phyloP scores from a whole-genome alignment of 2,329 filamentous ascomycete species.

The Coleophoma eucalyptorum region DNA sequence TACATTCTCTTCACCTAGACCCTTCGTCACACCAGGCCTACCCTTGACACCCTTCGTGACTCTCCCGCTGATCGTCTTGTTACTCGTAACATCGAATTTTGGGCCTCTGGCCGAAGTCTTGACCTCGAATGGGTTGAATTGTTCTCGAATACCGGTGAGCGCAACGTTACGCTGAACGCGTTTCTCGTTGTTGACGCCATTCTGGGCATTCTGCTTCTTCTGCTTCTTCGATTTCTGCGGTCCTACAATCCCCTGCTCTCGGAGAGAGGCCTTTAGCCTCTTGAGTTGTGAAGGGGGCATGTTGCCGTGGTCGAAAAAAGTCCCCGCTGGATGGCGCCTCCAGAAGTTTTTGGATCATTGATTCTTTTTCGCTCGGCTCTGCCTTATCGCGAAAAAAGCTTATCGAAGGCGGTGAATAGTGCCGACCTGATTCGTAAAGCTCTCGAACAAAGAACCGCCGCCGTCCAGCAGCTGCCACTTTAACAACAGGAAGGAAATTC shows the following conservation, averaged over 20 bases:
- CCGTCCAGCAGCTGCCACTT: too few relatives aligned
- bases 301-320: slow-evolving; percentile 5
- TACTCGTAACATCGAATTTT: slow-evolving; percentile 82
- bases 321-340: neutral
- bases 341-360: slow-evolving; percentile 5
- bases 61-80: slow-evolving; percentile 48
- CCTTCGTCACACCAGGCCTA: slow-evolving; percentile 80
- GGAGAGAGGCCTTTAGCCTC: slow-evolving; percentile 85
- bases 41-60: slow-evolving; percentile 59
- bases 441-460: neutral
- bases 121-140: slow-evolving; percentile 97
- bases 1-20: slow-evolving; percentile 80
- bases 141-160: slow-evolving; percentile 82
- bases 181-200: slow-evolving; percentile 64
- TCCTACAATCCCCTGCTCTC: slow-evolving; percentile 84
- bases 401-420: neutral
- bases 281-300: slow-evolving; percentile 98
- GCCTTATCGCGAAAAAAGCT: slow-evolving; percentile 13
- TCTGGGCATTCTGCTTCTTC: slow-evolving; percentile 69
- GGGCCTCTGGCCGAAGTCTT: slow-evolving; percentile 73
- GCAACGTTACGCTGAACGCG: slow-evolving; percentile 73
- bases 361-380: slow-evolving; percentile 13
- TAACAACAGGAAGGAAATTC: too few relatives aligned
- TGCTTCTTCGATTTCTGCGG: slow-evolving; percentile 96
- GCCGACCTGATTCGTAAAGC: neutral